Evolutionary conservation across 805 yeast genomes (phyloP), one percentile per base, ranked within the genome.

Genomic region (Brettanomyces bruxellensis): DNA sequence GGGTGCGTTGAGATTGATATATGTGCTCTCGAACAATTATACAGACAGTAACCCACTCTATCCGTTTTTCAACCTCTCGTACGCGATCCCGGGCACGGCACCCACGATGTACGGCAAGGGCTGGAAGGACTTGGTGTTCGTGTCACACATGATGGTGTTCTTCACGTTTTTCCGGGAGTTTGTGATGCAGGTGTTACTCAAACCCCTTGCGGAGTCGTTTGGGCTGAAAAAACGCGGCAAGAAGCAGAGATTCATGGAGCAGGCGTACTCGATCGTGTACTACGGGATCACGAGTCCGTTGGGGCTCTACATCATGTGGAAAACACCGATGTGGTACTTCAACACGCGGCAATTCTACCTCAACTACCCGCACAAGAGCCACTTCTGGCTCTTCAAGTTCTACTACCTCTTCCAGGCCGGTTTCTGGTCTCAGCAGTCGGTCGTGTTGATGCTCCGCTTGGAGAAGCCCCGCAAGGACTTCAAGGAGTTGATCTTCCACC

Each of bases 401-500:
- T 93, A 84, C 61, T 93, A 93, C 63, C 70, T 93, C 50, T 80
- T 86, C 38, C 98, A 93, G 69, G 97, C 98, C 5, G 85, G 97
- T 4, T 93, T 88, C 66, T 93, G 99, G 99, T 81, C 89, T 23
- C 99, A 93, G 69, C 99, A 93, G 68, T 82, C 95, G 1, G 80
- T 86, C 38, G 85, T 93, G 32, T 71, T 93, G 52, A 68, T 79
- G 41, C 72, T 93, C 52, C 95, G 85, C 64, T 73, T 93, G 50
- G 99, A 93, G 66, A 87, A 87, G 64, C 98, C 96, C 48, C 78
- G 99, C 65, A 90, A 89, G 66, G 99, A 93, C 64, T 90, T 81
- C 67, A 70, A 81, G 56, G 99, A 93, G 66, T 75, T 93, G 50
- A 86, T 91, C 37, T 81, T 87, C 65, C 99, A 93, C 66, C 99